Percentiles rank a stretch among this genome's conserved stretches.
Conservation (phyloP, 192 early-diverging fungal species). For the Linnemannia schmuckeri region DNA sequence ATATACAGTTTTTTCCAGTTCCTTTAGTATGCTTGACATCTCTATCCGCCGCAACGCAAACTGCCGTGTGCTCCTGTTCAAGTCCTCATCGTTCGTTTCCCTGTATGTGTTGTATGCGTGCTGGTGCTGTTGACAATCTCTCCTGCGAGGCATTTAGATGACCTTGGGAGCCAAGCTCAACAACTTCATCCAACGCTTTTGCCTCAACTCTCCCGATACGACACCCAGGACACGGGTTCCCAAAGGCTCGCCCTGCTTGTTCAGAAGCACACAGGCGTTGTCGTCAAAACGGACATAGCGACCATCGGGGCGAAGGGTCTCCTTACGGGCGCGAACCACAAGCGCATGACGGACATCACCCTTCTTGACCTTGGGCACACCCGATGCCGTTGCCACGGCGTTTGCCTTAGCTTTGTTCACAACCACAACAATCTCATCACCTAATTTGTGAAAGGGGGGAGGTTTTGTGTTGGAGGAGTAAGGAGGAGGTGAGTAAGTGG, state of each 20-base stretch:
- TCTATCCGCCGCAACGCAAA: background rate
- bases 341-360: slow-evolving; percentile 94
- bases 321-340: slow-evolving; percentile 91
- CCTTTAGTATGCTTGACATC: background rate
- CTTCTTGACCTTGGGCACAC: slow-evolving; percentile 82
- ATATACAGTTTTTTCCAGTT: background rate
- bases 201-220: slow-evolving; percentile 88
- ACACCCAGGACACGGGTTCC: slow-evolving; percentile 94
- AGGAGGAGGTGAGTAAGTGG: background rate
- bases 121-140: background rate
- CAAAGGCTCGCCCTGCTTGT: slow-evolving; percentile 93
- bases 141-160: slow-evolving; percentile 63
- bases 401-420: slow-evolving; percentile 93
- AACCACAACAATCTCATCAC: slow-evolving; percentile 96
- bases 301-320: slow-evolving; percentile 91
- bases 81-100: background rate
- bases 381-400: slow-evolving; percentile 72
- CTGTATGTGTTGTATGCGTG: slow-evolving; percentile 4
- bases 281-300: slow-evolving; percentile 95
- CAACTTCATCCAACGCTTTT: slow-evolving; percentile 97
- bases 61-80: background rate
- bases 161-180: slow-evolving; percentile 93
- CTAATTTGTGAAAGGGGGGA: slow-evolving; percentile 47
- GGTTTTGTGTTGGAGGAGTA: background rate
- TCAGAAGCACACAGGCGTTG: slow-evolving; percentile 96